A percentile compares a stretch with the other conserved stretches of the same genome.
These are phyloP conservation scores for Cinchona pubescens DNA, from an alignment of 257 asterid species.

Conservation along the genomic window DNA sequence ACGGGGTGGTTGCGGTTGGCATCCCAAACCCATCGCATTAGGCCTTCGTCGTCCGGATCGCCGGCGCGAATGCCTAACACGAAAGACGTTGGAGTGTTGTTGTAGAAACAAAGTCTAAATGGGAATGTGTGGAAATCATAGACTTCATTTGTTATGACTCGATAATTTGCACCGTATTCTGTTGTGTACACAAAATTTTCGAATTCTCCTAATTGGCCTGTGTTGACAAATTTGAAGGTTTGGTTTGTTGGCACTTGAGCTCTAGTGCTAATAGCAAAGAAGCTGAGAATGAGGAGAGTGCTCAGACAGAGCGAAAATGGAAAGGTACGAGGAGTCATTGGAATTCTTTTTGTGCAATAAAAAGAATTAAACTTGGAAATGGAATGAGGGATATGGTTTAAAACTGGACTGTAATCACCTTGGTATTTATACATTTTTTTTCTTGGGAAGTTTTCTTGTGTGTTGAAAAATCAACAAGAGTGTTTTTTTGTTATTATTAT, in stretches of 20 bases:
- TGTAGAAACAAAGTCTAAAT: slow-evolving; percentile 20
- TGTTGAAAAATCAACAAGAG: neutral
- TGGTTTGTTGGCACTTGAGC: slow-evolving; percentile 15
- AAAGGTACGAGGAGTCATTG: neutral
- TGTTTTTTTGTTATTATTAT: neutral
- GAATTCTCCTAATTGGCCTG: slow-evolving; percentile 11
- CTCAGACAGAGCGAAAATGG: neutral
- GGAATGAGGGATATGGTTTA: neutral
- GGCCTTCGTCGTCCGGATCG: neutral
- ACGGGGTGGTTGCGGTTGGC: slow-evolving; percentile 27
- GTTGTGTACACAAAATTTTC: neutral
- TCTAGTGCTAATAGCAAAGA: neutral
- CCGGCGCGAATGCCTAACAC: slow-evolving; percentile 17
- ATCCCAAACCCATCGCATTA: slow-evolving; percentile 28
- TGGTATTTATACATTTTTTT: slow-evolving; percentile 5
- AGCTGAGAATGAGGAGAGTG: neutral
- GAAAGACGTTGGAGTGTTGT: slow-evolving; percentile 15
- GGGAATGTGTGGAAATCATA: neutral
- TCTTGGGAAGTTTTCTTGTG: neutral
- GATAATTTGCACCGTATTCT: slow-evolving; percentile 18
- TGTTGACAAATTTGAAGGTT: slow-evolving; percentile 15
- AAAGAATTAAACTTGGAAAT: neutral
- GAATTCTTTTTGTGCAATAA: neutral
- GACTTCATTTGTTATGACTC: neutral
- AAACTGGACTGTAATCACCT: neutral